A percentile compares a stretch with the other conserved stretches of the same genome.
These are phyloP conservation scores for Alternaria sp. DNA, from an alignment of 2,329 filamentous ascomycete species.

Conservation along the genomic window DNA sequence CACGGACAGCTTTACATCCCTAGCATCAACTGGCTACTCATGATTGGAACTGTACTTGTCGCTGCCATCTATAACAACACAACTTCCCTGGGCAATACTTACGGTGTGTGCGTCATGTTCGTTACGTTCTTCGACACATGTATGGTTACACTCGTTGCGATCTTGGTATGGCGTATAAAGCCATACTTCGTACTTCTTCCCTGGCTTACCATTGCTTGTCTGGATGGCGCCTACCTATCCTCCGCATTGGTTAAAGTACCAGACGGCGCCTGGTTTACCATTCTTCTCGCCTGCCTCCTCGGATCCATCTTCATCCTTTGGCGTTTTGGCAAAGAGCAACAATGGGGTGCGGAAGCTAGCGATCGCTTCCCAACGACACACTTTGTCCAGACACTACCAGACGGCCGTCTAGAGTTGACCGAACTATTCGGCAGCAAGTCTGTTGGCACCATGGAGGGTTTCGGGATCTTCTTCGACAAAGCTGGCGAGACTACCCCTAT, in stretches of 20 bases:
- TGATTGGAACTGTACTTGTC: constrained; percentile 77
- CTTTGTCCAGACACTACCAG: constrained; percentile 50
- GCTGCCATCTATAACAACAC: constrained; percentile 77
- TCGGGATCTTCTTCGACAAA: constrained; percentile 83
- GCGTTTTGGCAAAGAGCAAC: constrained; percentile 80
- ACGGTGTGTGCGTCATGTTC: constrained; percentile 81
- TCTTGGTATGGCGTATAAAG: constrained; percentile 74
- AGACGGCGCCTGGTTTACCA: constrained; percentile 79
- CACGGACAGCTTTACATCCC: constrained; percentile 81
- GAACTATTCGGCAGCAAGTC: constrained; percentile 48
- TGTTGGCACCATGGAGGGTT: constrained; percentile 57
- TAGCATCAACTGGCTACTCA: constrained; percentile 77
- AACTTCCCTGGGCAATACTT: constrained; percentile 71
- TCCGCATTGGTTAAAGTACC: constrained; percentile 77
- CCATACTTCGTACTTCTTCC: constrained; percentile 67
- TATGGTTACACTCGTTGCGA: constrained; percentile 74
- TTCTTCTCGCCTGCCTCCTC: constrained; percentile 70
- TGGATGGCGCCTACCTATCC: constrained; percentile 75
- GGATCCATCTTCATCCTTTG: constrained; percentile 74
- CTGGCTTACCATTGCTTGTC: constrained; percentile 69
- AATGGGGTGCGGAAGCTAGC: constrained; percentile 74
- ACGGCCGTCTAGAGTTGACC: constrained; percentile 52
- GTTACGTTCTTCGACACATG: constrained; percentile 81
- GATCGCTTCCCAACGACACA: constrained; percentile 62
- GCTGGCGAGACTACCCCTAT: constrained; percentile 70